phyloP scores from a whole-genome alignment of 2,329 filamentous ascomycete species.

The Colletotrichum sidae region DNA sequence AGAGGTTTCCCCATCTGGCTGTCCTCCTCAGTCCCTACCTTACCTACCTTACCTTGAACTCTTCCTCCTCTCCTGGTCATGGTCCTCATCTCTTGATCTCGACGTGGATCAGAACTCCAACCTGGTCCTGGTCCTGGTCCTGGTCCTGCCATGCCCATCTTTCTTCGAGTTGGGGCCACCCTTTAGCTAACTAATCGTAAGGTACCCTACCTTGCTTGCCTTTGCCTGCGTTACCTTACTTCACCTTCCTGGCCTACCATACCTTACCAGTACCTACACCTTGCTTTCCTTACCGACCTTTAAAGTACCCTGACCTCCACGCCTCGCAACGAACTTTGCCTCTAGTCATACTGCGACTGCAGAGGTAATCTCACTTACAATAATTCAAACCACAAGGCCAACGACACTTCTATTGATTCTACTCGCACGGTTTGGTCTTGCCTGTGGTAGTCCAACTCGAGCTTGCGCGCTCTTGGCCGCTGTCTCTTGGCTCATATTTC shows the following conservation, averaged over 20 bases:
- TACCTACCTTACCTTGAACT: slow-evolving; percentile 3
- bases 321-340: no score
- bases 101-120: no score
- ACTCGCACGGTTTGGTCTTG: slow-evolving; percentile 6
- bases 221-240: slow-evolving; percentile 11
- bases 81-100: no score
- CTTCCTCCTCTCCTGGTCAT: neutral
- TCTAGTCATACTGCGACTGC: no score
- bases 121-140: no score
- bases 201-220: neutral
- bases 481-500: slow-evolving; percentile 23
- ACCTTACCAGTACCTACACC: neutral
- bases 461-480: neutral
- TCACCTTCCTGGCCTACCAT: neutral
- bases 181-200: neutral
- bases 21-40: slow-evolving; percentile 6
- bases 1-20: slow-evolving; percentile 14
- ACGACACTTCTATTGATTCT: no score
- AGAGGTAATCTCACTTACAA: no score
- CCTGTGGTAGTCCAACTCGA: slow-evolving; percentile 7
- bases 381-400: no score
- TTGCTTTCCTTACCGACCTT: neutral
- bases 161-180: no score
- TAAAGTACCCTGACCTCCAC: neutral
- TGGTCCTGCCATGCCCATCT: no score